These are phyloP conservation scores for Stenocarpella maydis DNA, from an alignment of 2,329 filamentous ascomycete genomes.

Conservation along the genomic window DNA sequence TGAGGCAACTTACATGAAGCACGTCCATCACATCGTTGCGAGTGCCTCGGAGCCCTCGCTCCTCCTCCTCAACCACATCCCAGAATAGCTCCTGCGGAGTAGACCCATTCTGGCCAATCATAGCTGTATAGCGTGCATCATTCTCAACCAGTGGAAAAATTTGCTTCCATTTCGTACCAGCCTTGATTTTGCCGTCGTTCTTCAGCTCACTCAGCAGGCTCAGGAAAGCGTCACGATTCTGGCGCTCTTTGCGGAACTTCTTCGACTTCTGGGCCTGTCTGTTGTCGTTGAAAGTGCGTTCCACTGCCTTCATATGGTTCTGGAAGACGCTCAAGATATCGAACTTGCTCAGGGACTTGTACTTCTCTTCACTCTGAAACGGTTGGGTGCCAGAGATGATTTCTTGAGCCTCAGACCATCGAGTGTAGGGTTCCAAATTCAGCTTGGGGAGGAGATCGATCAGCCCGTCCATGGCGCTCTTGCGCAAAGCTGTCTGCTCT, in stretches of 20 bases:
- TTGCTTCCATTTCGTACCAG: slow-evolving; percentile 88
- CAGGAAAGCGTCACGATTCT: slow-evolving; percentile 83
- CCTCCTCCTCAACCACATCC: slow-evolving; percentile 94
- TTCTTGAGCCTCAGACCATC: slow-evolving; percentile 89
- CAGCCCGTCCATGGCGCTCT: slow-evolving; percentile 85
- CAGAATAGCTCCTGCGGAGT: slow-evolving; percentile 92
- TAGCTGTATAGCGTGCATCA: slow-evolving; percentile 83
- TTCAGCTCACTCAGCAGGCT: slow-evolving; percentile 78
- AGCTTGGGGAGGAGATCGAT: slow-evolving; percentile 80
- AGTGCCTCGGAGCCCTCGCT: slow-evolving; percentile 81
- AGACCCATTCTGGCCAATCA: slow-evolving; percentile 85
- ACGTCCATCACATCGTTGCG: slow-evolving; percentile 88
- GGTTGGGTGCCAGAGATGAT: slow-evolving; percentile 80
- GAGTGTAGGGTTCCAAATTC: slow-evolving; percentile 89
- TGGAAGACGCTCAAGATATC: slow-evolving; percentile 94
- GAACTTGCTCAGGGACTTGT: slow-evolving; percentile 83
- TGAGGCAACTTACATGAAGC: slow-evolving; percentile 72
- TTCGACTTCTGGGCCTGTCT: slow-evolving; percentile 86
- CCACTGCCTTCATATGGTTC: slow-evolving; percentile 91
- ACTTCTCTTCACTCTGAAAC: slow-evolving; percentile 84
- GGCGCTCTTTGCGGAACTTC: slow-evolving; percentile 83
- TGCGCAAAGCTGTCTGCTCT: slow-evolving; percentile 74
- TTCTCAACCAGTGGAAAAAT: slow-evolving; percentile 77
- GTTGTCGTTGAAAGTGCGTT: slow-evolving; percentile 89
- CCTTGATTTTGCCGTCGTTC: slow-evolving; percentile 81